Percentiles rank a stretch among this genome's conserved stretches.
phyloP scores from a whole-genome alignment of 1,284 basidiomycete genomes.

The Neotropicomus parvogracilis region DNA sequence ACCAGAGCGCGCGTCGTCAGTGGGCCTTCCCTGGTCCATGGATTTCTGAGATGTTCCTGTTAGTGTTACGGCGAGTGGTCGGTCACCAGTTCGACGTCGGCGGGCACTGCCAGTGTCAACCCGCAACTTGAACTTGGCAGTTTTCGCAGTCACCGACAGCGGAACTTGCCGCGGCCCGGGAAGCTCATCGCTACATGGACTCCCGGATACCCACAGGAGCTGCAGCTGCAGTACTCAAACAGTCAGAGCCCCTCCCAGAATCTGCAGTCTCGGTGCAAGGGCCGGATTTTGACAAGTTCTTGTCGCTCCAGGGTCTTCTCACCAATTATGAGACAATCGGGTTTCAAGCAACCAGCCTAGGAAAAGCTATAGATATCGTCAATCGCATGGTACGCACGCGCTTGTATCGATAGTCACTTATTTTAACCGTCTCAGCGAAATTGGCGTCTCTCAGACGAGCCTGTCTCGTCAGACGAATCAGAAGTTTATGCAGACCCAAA shows the following conservation, averaged over 20 bases:
- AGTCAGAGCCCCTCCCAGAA: constrained; percentile 75
- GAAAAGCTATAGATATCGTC: constrained; percentile 86
- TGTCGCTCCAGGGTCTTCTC: constrained; percentile 73
- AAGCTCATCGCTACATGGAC: constrained; percentile 22
- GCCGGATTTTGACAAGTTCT: constrained; percentile 77
- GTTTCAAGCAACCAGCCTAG: constrained; percentile 92
- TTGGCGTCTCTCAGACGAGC: constrained; percentile 84
- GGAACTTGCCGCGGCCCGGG: constrained; percentile 30
- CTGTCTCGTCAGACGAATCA: constrained; percentile 61
- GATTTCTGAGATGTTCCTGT: neutral
- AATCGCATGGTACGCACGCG: constrained; percentile 72
- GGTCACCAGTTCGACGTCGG: neutral
- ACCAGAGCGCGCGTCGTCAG: constrained; percentile 6
- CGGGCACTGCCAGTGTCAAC: too few relatives aligned
- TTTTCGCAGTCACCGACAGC: constrained; percentile 8
- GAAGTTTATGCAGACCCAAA: constrained; percentile 59
- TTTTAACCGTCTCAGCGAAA: constrained; percentile 48
- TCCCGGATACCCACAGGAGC: constrained; percentile 50
- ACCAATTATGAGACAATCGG: constrained; percentile 85
- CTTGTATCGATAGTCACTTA: constrained; percentile 6
- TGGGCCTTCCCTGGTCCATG: constrained; percentile 19
- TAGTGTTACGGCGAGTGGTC: neutral
- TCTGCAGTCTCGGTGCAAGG: constrained; percentile 77
- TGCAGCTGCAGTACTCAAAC: constrained; percentile 72
- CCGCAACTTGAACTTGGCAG: too few relatives aligned